Conservation (phyloP, 495 filamentous ascomycete species). For the Sphaerosporella brunnea region DNA sequence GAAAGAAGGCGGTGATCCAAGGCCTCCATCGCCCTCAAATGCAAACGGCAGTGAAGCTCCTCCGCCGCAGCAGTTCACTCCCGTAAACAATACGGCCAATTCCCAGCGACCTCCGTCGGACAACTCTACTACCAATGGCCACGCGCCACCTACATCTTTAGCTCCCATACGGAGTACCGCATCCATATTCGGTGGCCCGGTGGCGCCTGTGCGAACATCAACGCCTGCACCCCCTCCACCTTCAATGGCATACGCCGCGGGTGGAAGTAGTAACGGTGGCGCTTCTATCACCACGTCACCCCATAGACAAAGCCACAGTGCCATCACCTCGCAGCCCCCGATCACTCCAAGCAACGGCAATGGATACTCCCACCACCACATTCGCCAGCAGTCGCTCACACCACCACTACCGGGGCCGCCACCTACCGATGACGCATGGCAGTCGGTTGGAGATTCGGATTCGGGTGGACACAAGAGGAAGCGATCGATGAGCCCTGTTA, state of each 20-base stretch:
- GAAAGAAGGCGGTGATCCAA: neutral
- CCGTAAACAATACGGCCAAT: slow-evolving; percentile 19
- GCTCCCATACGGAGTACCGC: slow-evolving; percentile 2
- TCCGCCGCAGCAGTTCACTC: slow-evolving; percentile 18
- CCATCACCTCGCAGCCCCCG: slow-evolving; percentile 12
- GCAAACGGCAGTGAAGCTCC: slow-evolving; percentile 12
- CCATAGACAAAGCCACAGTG: neutral
- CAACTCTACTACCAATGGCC: neutral
- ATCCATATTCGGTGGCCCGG: neutral
- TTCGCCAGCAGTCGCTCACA: too few relatives aligned
- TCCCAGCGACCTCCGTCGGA: slow-evolving; percentile 3
- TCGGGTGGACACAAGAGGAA: slow-evolving; percentile 29
- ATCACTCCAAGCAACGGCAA: neutral
- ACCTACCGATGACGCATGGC: neutral
- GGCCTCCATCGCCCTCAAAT: slow-evolving; percentile 7
- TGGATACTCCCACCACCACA: neutral
- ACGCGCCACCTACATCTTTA: slow-evolving; percentile 8
- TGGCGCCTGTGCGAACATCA: neutral
- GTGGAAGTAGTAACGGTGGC: neutral
- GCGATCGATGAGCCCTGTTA: slow-evolving; percentile 21
- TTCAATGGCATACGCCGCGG: neutral
- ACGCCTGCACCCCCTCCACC: neutral
- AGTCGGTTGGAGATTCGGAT: slow-evolving; percentile 51
- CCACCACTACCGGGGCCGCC: neutral
- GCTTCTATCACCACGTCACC: neutral